Conservation (phyloP, 2,329 filamentous ascomycete genomes). For the Phoma sp. region DNA sequence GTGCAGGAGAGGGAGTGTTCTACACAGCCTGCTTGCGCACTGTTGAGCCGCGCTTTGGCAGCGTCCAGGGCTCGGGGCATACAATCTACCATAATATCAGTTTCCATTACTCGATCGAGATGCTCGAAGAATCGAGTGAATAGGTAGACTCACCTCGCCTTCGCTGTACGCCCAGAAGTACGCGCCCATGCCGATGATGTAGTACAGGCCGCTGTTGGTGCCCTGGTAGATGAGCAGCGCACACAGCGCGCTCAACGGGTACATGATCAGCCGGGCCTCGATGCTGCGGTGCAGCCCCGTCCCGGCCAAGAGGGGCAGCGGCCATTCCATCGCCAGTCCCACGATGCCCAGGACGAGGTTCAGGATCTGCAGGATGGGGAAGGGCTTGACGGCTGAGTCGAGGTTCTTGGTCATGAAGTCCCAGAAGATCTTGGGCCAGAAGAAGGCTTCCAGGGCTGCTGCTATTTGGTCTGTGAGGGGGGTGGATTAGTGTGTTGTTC, state of each 20-base stretch:
- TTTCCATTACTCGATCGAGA: not conserved
- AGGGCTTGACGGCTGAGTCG: slow-evolving; percentile 81
- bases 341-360: slow-evolving; percentile 83
- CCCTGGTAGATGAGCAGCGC: slow-evolving; percentile 86
- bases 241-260: slow-evolving; percentile 78
- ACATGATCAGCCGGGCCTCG: slow-evolving; percentile 79
- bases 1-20: not conserved
- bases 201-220: slow-evolving; percentile 91
- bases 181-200: slow-evolving; percentile 79
- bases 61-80: slow-evolving; percentile 57
- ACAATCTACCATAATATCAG: slow-evolving; percentile 48
- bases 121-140: not conserved
- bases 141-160: slow-evolving; percentile 75
- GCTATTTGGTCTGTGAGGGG: slow-evolving; percentile 78
- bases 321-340: slow-evolving; percentile 90
- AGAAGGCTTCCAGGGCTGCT: slow-evolving; percentile 84
- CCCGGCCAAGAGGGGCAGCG: slow-evolving; percentile 75
- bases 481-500: too few species aligned
- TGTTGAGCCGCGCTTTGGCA: slow-evolving; percentile 52
- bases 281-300: slow-evolving; percentile 83
- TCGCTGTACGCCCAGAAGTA: slow-evolving; percentile 99
- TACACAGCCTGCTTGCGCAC: slow-evolving; percentile 29
- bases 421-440: slow-evolving; percentile 99
- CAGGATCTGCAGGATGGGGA: slow-evolving; percentile 88
- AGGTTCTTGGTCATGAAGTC: slow-evolving; percentile 93